Evolutionary conservation across 2,329 filamentous ascomycete species (phyloP).

Genomic region (Fusarium lyarnte): DNA sequence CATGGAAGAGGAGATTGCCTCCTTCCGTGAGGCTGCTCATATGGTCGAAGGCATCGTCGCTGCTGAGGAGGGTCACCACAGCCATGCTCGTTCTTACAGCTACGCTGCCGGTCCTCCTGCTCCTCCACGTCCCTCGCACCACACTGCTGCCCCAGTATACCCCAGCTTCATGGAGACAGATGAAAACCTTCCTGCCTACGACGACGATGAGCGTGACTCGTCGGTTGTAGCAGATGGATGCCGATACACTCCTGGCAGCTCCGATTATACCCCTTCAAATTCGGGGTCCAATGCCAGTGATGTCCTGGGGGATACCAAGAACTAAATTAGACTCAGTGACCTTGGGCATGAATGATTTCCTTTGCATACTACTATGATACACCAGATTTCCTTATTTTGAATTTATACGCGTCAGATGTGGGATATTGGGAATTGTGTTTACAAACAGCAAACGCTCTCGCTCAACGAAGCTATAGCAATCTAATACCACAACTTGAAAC

Average conservation of each 20-base stretch:
- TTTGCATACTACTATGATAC: slow-evolving; percentile 28
- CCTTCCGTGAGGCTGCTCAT: slow-evolving; percentile 57
- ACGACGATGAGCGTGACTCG: slow-evolving; percentile 45
- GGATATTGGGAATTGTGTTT: background rate
- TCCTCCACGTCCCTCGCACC: slow-evolving; percentile 33
- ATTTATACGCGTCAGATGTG: slow-evolving; percentile 15
- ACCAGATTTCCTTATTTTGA: slow-evolving; percentile 20
- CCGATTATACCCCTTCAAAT: slow-evolving; percentile 37
- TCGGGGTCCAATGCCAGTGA: slow-evolving; percentile 33
- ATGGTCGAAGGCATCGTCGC: slow-evolving; percentile 58
- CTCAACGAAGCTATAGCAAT: slow-evolving; percentile 23
- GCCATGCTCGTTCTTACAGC: slow-evolving; percentile 14
- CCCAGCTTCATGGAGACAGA: slow-evolving; percentile 33
- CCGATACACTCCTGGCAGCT: slow-evolving; percentile 50
- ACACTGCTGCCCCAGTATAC: slow-evolving; percentile 35
- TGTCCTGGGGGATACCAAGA: slow-evolving; percentile 39
- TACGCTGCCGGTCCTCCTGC: slow-evolving; percentile 13
- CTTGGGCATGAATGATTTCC: slow-evolving; percentile 8
- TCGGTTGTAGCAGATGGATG: slow-evolving; percentile 57
- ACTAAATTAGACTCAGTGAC: slow-evolving; percentile 24
- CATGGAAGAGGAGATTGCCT: slow-evolving; percentile 61
- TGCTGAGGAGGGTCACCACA: slow-evolving; percentile 51
- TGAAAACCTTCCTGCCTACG: slow-evolving; percentile 56
- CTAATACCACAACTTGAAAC: slow-evolving; percentile 25
- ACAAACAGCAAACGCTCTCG: slow-evolving; percentile 3